A percentile compares a stretch with the other conserved stretches of the same genome.
phyloP scores from a whole-genome alignment of 805 yeast species.

The Lachancea kluyveri region DNA sequence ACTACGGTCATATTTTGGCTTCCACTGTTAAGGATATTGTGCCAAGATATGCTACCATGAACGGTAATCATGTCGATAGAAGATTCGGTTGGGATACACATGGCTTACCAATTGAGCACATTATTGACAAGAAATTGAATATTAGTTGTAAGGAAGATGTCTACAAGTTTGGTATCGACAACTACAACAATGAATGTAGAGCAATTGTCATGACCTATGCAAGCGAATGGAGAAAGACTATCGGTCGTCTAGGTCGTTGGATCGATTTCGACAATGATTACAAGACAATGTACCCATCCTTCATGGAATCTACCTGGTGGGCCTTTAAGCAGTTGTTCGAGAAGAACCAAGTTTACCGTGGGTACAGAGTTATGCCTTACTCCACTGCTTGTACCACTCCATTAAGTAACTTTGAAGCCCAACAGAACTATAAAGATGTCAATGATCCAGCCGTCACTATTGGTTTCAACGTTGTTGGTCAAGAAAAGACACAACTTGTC shows the following conservation, averaged over 20 bases:
- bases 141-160: slow-evolving; percentile 93
- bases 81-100: slow-evolving; percentile 99
- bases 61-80: slow-evolving; percentile 92
- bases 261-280: slow-evolving; percentile 98
- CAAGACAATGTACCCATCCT: slow-evolving; percentile 90
- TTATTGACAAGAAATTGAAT: slow-evolving; percentile 94
- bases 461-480: slow-evolving; percentile 75
- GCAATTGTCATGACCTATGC: slow-evolving; percentile 97
- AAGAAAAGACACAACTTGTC: slow-evolving; percentile 75
- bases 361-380: slow-evolving; percentile 97
- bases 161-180: slow-evolving; percentile 86
- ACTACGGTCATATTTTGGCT: slow-evolving; percentile 95
- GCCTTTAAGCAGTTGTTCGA: slow-evolving; percentile 83
- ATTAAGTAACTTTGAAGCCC: slow-evolving; percentile 95
- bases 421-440: slow-evolving; percentile 95
- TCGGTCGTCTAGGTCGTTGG: slow-evolving; percentile 97
- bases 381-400: slow-evolving; percentile 97
- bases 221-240: slow-evolving; percentile 87
- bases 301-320: slow-evolving; percentile 99
- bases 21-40: slow-evolving; percentile 96
- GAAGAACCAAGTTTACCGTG: slow-evolving; percentile 87
- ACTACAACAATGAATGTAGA: slow-evolving; percentile 92
- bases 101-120: slow-evolving; percentile 97
- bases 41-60: slow-evolving; percentile 97
- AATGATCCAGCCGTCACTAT: slow-evolving; percentile 94